These are phyloP conservation scores for Raphanus hybrid DNA, from an alignment of 441 rosid species.

Conservation along the genomic window DNA sequence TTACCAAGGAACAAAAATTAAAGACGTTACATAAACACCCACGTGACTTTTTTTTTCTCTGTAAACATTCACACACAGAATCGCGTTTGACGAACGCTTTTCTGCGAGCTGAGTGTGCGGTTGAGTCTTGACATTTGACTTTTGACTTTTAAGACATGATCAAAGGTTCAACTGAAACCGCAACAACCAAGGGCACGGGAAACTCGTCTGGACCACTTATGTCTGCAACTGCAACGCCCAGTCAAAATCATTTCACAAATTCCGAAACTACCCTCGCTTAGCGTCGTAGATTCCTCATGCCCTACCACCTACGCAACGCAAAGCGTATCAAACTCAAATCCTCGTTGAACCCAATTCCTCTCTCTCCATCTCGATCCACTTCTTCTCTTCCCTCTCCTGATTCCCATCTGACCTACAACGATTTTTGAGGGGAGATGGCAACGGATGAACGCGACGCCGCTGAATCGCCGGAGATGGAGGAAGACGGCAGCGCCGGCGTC, in stretches of 20 bases:
- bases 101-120: background rate
- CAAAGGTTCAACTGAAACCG: conserved; percentile 32
- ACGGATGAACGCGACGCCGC: conserved; percentile 61
- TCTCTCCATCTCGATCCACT: conserved; percentile 22
- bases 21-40: too few relatives aligned
- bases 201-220: conserved; percentile 27
- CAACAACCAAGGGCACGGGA: conserved; percentile 32
- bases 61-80: background rate
- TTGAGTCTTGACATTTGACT: background rate
- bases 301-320: conserved; percentile 34
- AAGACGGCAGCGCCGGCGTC: conserved; percentile 42
- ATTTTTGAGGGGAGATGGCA: conserved; percentile 47
- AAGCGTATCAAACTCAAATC: conserved; percentile 20
- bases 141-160: background rate
- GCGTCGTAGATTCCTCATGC: conserved; percentile 27
- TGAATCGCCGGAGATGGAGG: conserved; percentile 66
- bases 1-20: too few relatives aligned
- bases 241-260: conserved; percentile 13
- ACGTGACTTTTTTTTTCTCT: too few relatives aligned
- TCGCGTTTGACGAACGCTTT: conserved; percentile 10
- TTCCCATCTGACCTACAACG: background rate
- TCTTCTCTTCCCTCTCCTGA: conserved; percentile 8
- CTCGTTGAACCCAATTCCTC: conserved; percentile 40
- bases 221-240: background rate
- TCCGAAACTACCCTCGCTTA: conserved; percentile 28